Evolutionary conservation across 2,329 filamentous ascomycete species (phyloP).

Genomic region (Aspergillus sp.): DNA sequence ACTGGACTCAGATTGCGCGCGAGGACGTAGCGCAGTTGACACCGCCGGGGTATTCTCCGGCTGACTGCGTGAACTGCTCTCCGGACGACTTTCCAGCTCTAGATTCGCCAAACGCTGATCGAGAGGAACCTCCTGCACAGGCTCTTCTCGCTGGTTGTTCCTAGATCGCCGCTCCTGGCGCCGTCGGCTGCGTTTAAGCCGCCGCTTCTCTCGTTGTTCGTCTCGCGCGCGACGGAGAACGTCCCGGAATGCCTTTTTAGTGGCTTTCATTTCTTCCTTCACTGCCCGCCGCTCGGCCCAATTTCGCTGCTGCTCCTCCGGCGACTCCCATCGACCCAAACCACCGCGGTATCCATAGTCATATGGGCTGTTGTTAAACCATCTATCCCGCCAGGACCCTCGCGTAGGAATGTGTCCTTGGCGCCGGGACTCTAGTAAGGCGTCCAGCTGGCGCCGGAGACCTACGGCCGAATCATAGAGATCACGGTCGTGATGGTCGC

Average conservation of each 20-base stretch:
- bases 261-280: conserved; percentile 29
- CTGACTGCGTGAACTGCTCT: conserved; percentile 2
- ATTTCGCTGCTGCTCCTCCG: conserved; percentile 22
- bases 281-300: conserved; percentile 20
- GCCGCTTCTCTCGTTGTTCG: conserved; percentile 23
- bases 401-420: conserved; percentile 17
- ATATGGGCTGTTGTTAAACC: conserved; percentile 8
- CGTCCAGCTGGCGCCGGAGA: conserved; percentile 26
- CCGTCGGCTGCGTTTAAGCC: conserved; percentile 13
- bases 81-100: conserved; percentile 5
- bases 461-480: conserved; percentile 27
- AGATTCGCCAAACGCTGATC: conserved; percentile 15
- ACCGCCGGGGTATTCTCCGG: conserved; percentile 7
- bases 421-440: conserved; percentile 25
- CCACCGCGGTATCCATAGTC: conserved; percentile 10
- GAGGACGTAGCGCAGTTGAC: conserved; percentile 5
- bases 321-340: conserved; percentile 30
- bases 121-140: conserved; percentile 7
- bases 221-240: conserved; percentile 26
- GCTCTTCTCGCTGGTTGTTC: conserved; percentile 4
- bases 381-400: conserved; percentile 12
- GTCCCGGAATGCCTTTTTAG: conserved; percentile 29
- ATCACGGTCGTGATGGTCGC: conserved; percentile 27
- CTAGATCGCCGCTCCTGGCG: conserved; percentile 12
- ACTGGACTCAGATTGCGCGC: conserved; percentile 5